Evolutionary conservation across 345 rosid species (phyloP).

Genomic region (Erucastrum elatum): DNA sequence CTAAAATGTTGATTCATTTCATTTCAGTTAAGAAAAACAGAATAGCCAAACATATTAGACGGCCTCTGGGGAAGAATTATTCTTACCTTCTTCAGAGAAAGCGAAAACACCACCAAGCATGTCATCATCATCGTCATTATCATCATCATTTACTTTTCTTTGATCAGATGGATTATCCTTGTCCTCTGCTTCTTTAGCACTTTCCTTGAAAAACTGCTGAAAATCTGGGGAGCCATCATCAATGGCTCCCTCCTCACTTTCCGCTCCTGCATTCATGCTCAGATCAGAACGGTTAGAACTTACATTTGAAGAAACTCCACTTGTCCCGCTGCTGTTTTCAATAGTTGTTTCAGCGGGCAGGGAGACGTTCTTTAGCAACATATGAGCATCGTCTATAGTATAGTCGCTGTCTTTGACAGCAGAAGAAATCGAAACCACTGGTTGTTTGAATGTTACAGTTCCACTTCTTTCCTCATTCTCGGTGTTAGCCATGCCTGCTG

Average conservation of each 20-base stretch:
- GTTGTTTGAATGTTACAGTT: slow-evolving; percentile 45
- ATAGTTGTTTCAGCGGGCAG: slow-evolving; percentile 55
- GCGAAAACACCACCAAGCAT: slow-evolving; percentile 91
- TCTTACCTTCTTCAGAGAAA: slow-evolving; percentile 91
- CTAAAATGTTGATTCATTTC: not conserved
- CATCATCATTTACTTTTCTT: slow-evolving; percentile 66
- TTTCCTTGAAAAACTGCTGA: slow-evolving; percentile 71
- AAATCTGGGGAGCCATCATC: slow-evolving; percentile 51
- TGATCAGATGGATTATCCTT: slow-evolving; percentile 54
- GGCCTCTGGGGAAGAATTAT: not conserved
- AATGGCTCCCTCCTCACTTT: slow-evolving; percentile 4
- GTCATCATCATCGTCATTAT: slow-evolving; percentile 56
- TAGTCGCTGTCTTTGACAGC: slow-evolving; percentile 47
- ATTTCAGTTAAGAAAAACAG: not conserved
- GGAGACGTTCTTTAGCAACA: slow-evolving; percentile 51
- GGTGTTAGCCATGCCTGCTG: slow-evolving; percentile 48
- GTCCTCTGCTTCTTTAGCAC: slow-evolving; percentile 45
- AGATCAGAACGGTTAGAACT: slow-evolving; percentile 66
- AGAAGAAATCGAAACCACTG: slow-evolving; percentile 44
- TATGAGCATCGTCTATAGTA: slow-evolving; percentile 28
- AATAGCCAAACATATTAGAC: not conserved
- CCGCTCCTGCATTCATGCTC: slow-evolving; percentile 55
- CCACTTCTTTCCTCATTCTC: slow-evolving; percentile 40
- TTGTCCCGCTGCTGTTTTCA: slow-evolving; percentile 50
- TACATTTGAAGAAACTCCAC: slow-evolving; percentile 62